Conservation (phyloP, 352 stramenopile genomes). For the Phytophthora pisi region DNA sequence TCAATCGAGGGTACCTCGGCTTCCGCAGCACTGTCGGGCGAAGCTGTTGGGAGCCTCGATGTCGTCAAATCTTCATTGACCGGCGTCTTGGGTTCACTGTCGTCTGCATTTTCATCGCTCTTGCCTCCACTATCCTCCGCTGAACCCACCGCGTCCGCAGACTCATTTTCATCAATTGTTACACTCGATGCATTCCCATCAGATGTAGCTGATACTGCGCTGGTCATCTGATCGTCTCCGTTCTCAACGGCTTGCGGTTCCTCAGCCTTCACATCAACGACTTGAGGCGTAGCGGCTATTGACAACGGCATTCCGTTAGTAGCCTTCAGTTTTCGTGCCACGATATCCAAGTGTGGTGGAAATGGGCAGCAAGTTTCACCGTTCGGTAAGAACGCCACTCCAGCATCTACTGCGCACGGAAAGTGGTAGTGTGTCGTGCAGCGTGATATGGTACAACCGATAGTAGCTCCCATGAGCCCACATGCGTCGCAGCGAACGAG, state of each 20-base stretch:
- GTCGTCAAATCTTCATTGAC: conserved; percentile 1
- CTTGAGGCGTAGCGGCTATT: conserved; percentile 1
- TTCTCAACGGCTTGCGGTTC: neutral
- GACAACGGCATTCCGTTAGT: conserved; percentile 11
- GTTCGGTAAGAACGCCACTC: conserved; percentile 71
- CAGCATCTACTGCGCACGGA: conserved; percentile 85
- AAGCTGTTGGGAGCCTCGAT: conserved; percentile 2
- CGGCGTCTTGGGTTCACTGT: conserved; percentile 5
- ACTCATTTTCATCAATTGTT: conserved; percentile 3
- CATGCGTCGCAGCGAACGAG: conserved; percentile 93
- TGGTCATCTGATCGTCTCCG: neutral
- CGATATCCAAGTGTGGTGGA: conserved; percentile 53
- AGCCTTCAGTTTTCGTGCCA: conserved; percentile 41
- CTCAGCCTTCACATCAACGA: neutral
- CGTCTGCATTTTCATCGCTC: neutral
- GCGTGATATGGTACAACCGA: conserved; percentile 89
- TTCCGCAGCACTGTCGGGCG: neutral
- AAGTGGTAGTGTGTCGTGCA: conserved; percentile 95
- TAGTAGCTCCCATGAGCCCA: conserved; percentile 87
- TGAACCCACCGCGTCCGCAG: neutral
- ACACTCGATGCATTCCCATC: conserved; percentile 13
- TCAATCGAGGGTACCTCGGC: neutral
- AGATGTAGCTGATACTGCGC: conserved; percentile 1
- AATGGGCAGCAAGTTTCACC: conserved; percentile 73
- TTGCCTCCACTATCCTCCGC: conserved; percentile 15